phyloP scores from a whole-genome alignment of 257 asterid species.

The Perilla frutescens region DNA sequence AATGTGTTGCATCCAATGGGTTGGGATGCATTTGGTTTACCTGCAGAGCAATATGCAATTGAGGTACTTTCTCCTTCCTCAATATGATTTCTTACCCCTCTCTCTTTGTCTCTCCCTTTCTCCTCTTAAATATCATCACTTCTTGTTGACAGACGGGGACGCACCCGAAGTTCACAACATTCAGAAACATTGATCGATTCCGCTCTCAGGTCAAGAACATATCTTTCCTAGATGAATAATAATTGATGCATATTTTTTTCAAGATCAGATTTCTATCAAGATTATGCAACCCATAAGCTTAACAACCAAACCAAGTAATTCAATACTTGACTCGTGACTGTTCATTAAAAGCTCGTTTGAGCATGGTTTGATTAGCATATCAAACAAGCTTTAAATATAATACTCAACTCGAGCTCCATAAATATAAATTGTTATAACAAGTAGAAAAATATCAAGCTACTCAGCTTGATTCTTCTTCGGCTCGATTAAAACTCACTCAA shows the following conservation, averaged over 20 bases:
- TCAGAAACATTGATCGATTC: conserved; percentile 78
- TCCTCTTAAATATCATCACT: conserved; percentile 6
- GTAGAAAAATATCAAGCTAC: neutral
- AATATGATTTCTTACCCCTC: neutral
- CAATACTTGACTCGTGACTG: neutral
- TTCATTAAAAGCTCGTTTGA: neutral
- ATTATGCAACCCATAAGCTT: conserved; percentile 11
- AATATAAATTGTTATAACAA: neutral
- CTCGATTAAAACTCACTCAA: neutral
- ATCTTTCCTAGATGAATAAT: conserved; percentile 17
- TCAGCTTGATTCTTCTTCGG: neutral
- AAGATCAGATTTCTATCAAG: conserved; percentile 7
- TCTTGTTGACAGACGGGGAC: conserved; percentile 81
- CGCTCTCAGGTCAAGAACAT: conserved; percentile 69
- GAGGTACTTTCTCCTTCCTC: conserved; percentile 53
- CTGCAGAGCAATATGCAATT: conserved; percentile 98
- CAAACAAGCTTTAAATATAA: neutral
- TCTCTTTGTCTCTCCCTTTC: neutral
- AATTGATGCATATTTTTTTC: conserved; percentile 8
- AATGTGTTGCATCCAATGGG: conserved; percentile 99
- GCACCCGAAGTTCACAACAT: conserved; percentile 86
- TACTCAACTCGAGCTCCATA: neutral
- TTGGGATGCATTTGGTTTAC: conserved; percentile 99
- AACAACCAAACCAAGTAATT: neutral
- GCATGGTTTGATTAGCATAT: neutral